Evolutionary conservation across 352 stramenopile species (phyloP), one percentile per base, ranked within the genome.

Genomic region (Globisporangium emineosum): DNA sequence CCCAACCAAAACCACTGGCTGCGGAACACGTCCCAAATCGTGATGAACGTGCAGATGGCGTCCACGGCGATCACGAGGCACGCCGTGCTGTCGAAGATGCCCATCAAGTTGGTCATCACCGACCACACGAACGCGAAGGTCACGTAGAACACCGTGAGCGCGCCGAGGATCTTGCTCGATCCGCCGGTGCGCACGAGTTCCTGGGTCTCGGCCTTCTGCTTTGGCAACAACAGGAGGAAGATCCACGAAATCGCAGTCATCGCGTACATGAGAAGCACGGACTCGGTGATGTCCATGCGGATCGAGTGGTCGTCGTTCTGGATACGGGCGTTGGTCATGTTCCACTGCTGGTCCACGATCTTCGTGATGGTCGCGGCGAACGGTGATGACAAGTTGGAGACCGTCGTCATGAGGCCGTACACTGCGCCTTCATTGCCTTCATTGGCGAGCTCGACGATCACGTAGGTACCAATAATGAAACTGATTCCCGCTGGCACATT

Each of bases 1-100:
- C 78, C 79, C 21, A 91, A 55, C 72, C 78, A 91, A 64, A 91
- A 87, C 66, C 69, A 88, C 57, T 85, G 81, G 58, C 71, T 87
- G 9, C 81, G 76, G 55, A 82, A 17, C 15, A 89, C 70, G 58
- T 86, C 65, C 71, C 72, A 91, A 54, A 72, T 73, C 1, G 73
- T 70, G 50, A 82, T 37, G 52, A 79, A 72, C 25, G 53, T 76
- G 21, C 75, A 64, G 19, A 85, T 56, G 0, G 71, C 63, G 47
- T 88, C 78, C 17, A 87, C 67, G n/a, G 67, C 60, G 30, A 71
- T 71, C 42, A 21, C 13, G 25, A 71, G 61, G 30, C 66, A 71
- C 21, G 47, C 62, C 5, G 72, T 80, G 5, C 57, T 25, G n/a
- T 61, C 52, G 61, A 72, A 70, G 45, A 73, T 65, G 19, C 42